phyloP scores from a whole-genome alignment of 768 basidiomycete species.

The Coprinellus aureogranulatus region DNA sequence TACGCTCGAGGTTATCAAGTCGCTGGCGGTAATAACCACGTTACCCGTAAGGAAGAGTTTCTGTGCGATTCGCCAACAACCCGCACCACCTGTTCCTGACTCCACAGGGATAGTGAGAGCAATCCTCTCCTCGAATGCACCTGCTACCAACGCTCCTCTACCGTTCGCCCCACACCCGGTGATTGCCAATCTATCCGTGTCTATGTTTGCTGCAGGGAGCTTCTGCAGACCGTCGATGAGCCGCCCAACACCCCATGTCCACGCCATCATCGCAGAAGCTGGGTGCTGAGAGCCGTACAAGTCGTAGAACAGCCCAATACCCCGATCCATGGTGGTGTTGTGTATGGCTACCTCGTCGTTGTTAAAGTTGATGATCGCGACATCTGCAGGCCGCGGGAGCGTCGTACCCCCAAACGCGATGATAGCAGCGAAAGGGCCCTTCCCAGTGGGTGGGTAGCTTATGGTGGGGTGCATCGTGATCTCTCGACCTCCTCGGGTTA shows the following conservation, averaged over 20 bases:
- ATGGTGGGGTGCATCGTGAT: conserved; percentile 47
- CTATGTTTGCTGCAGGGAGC: conserved; percentile 38
- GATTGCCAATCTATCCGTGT: conserved; percentile 44
- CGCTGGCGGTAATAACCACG: conserved; percentile 48
- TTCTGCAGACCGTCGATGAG: conserved; percentile 55
- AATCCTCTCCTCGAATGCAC: conserved; percentile 53
- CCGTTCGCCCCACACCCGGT: conserved; percentile 57
- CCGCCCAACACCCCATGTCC: conserved; percentile 56
- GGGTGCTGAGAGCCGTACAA: conserved; percentile 45
- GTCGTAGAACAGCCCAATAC: conserved; percentile 51
- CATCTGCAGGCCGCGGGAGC: conserved; percentile 31
- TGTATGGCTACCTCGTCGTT: conserved; percentile 50
- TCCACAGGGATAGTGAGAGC: conserved; percentile 61
- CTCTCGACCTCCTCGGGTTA: conserved; percentile 37
- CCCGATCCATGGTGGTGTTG: conserved; percentile 41
- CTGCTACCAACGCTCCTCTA: conserved; percentile 55
- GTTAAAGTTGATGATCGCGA: conserved; percentile 44
- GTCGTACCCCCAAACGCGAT: conserved; percentile 47
- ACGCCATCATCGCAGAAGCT: conserved; percentile 51
- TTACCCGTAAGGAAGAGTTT: conserved; percentile 40
- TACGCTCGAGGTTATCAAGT: conserved; percentile 58
- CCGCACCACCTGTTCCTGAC: conserved; percentile 58
- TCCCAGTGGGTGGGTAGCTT: conserved; percentile 37
- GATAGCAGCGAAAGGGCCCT: conserved; percentile 46
- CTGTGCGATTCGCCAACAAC: conserved; percentile 59